phyloP scores from a whole-genome alignment of 192 early-diverging fungal species.

The Coemansia sp. region DNA sequence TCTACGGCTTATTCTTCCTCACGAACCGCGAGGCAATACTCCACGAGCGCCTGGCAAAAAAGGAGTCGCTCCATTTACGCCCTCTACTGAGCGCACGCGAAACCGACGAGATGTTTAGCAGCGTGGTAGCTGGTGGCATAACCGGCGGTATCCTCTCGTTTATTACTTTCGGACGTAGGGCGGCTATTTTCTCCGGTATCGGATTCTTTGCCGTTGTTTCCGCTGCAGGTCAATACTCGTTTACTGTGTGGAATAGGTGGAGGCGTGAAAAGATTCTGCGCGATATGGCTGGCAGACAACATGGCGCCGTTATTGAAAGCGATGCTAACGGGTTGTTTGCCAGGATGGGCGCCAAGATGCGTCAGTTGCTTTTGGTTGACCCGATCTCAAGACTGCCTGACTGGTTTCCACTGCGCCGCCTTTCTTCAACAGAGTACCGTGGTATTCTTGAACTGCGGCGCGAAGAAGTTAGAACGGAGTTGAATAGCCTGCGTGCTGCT shows the following conservation, averaged over 20 bases:
- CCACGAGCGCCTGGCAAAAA: conserved; percentile 57
- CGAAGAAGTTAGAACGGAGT: conserved; percentile 19
- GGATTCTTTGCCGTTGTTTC: conserved; percentile 58
- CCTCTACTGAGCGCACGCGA: conserved; percentile 58
- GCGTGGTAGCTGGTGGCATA: conserved; percentile 57
- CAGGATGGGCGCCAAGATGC: conserved; percentile 14
- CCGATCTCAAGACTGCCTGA: conserved; percentile 54
- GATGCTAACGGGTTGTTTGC: not conserved
- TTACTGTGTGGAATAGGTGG: conserved; percentile 45
- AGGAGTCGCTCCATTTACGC: conserved; percentile 55
- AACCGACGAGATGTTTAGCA: conserved; percentile 64
- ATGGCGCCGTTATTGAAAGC: not conserved
- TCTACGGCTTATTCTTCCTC: conserved; percentile 37
- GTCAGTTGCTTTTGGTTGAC: conserved; percentile 23
- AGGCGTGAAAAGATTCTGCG: conserved; percentile 59
- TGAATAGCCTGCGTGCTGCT: conserved; percentile 15
- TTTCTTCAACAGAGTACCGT: conserved; percentile 65
- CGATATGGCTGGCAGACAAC: conserved; percentile 10
- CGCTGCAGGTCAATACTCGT: conserved; percentile 53
- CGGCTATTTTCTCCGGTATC: conserved; percentile 56
- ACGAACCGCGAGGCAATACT: conserved; percentile 61
- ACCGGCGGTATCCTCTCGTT: conserved; percentile 61
- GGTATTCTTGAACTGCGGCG: conserved; percentile 42
- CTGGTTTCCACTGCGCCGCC: conserved; percentile 63
- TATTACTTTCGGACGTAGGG: conserved; percentile 53